phyloP scores from a whole-genome alignment of 2,329 filamentous ascomycete species.

The Pyrenophora teres region DNA sequence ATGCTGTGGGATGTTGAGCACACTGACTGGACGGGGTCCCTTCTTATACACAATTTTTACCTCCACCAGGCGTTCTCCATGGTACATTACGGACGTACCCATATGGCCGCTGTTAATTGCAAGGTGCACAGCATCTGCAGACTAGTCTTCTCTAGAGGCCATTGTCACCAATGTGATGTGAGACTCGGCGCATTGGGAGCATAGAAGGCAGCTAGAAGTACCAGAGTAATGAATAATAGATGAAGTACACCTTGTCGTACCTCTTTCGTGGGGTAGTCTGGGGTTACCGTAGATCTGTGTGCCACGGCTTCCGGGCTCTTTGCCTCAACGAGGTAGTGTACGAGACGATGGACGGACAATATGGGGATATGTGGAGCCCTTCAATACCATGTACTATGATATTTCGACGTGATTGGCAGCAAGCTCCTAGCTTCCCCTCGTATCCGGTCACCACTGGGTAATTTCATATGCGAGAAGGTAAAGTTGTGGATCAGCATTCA shows the following conservation, averaged over 20 bases:
- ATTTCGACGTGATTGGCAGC: constrained; percentile 22
- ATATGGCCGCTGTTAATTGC: constrained; percentile 26
- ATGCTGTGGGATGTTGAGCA: constrained; percentile 34
- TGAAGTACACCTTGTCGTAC: constrained; percentile 29
- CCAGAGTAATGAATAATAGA: constrained; percentile 42
- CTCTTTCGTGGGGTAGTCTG: constrained; percentile 39
- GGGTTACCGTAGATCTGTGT: constrained; percentile 42
- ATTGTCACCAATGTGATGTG: constrained; percentile 32
- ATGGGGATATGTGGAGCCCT: constrained; percentile 10
- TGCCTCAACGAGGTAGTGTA: constrained; percentile 32
- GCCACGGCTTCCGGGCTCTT: constrained; percentile 22
- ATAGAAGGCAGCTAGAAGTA: constrained; percentile 22
- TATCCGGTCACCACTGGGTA: constrained; percentile 13
- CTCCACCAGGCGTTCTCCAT: constrained; percentile 9
- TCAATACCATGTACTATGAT: constrained; percentile 25
- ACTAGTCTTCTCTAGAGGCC: constrained; percentile 7
- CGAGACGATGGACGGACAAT: constrained; percentile 20
- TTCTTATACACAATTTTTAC: constrained; percentile 36
- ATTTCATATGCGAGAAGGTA: constrained; percentile 14
- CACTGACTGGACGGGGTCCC: constrained; percentile 8
- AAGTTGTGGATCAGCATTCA: constrained; percentile 13
- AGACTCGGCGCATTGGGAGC: constrained; percentile 41
- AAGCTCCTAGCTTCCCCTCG: constrained; percentile 3
- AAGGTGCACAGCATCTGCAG: constrained; percentile 24
- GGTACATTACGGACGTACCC: constrained; percentile 20